Conservation (phyloP, 73 alveolate species). For the Uronychia binucleata region DNA sequence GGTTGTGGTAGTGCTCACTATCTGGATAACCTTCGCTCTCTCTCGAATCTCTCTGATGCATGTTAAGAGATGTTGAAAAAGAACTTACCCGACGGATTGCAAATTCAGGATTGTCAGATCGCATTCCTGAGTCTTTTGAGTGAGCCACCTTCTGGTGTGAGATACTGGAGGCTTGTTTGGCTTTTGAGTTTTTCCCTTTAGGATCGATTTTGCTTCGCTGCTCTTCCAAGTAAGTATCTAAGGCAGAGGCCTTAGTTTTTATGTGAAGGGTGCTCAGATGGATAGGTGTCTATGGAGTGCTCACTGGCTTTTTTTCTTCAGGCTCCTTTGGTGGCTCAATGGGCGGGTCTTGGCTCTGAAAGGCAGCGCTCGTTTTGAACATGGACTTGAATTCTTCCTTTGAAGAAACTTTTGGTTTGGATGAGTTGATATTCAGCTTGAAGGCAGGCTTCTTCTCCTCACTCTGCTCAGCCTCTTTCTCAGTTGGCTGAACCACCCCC, state of each 20-base stretch:
- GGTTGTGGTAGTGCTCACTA: slow-evolving; percentile 27
- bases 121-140: too few relatives aligned
- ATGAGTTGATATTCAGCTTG: background rate
- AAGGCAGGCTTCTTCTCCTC: background rate
- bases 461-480: background rate
- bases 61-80: too few relatives aligned
- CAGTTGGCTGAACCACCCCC: background rate
- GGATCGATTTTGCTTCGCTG: background rate
- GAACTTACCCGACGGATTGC: background rate
- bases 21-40: background rate
- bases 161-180: too few relatives aligned
- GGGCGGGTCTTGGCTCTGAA: background rate
- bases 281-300: background rate
- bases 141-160: too few relatives aligned
- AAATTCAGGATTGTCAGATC: background rate
- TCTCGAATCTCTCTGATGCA: background rate
- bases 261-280: background rate
- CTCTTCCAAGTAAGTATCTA: background rate
- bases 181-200: background rate
- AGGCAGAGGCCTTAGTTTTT: background rate
- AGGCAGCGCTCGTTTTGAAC: background rate
- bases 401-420: background rate
- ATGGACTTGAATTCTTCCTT: background rate
- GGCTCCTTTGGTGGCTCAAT: background rate
- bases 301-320: background rate